A percentile compares a stretch with the other conserved stretches of the same genome.
Evolutionary conservation across 441 rosid species (phyloP).

Genomic region (Erysimum cheiri): DNA sequence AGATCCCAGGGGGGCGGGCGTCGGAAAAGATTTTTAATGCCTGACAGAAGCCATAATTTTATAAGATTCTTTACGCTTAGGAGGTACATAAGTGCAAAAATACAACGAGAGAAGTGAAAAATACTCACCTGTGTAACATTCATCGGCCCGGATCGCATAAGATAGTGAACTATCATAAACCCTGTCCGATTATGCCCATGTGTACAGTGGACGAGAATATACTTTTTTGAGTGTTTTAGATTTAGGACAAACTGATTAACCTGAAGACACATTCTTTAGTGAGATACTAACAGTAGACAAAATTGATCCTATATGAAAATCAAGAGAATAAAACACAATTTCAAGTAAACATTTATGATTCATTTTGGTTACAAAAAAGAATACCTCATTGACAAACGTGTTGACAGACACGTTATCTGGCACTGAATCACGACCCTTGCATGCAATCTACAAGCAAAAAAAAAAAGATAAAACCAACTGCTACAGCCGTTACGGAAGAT

Average conservation of each 20-base stretch:
- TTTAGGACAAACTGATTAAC: slow-evolving; percentile 74
- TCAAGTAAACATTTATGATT: slow-evolving; percentile 3
- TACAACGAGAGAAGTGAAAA: slow-evolving; percentile 27
- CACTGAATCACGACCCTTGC: slow-evolving; percentile 93
- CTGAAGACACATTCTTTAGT: slow-evolving; percentile 49
- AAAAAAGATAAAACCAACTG: slow-evolving; percentile 23
- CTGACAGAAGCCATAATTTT: slow-evolving; percentile 51
- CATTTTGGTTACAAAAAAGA: slow-evolving; percentile 26
- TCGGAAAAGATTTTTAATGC: slow-evolving; percentile 84
- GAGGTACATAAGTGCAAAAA: slow-evolving; percentile 14
- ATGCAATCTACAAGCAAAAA: slow-evolving; percentile 68
- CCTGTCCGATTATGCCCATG: slow-evolving; percentile 99
- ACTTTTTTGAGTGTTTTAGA: slow-evolving; percentile 80
- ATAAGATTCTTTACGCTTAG: slow-evolving; percentile 24
- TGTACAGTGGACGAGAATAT: slow-evolving; percentile 95
- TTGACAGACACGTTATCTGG: slow-evolving; percentile 92
- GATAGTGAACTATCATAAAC: slow-evolving; percentile 93
- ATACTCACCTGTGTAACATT: slow-evolving; percentile 83
- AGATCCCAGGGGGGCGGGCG: slow-evolving; percentile 99
- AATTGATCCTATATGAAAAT: neutral
- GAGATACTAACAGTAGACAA: slow-evolving; percentile 25
- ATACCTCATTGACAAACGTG: slow-evolving; percentile 89
- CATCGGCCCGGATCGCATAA: slow-evolving; percentile 82
- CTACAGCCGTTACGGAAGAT: slow-evolving; percentile 8
- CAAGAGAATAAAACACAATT: neutral